Evolutionary conservation across 2,329 filamentous ascomycete genomes (phyloP), one percentile per base, ranked within the genome.

Genomic region (Pseudogymnoascus sp.): DNA sequence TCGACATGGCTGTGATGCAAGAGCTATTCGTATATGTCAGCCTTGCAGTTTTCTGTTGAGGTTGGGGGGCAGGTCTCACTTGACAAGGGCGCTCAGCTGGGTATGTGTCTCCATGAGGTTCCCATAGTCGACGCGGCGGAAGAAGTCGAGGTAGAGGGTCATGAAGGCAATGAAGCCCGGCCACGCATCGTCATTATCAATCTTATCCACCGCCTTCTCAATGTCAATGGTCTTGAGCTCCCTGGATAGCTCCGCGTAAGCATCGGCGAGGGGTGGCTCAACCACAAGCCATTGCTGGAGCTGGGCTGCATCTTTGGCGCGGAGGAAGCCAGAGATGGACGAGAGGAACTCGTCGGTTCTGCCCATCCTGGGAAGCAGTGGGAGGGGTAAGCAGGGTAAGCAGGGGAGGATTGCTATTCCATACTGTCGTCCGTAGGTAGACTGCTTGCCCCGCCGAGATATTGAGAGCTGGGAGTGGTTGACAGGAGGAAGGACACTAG

Each of bases 1-100:
- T 88, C 5, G 86, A 85, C 59, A 97, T 84, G 0, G 93, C 92
- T 18, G 89, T 89, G 26, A 91, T 89, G 69, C 89, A 95, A 69
- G 92, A 88, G 71, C 91, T 93, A 65, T 18, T 7, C 23, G 26
- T 34, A 5, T 45, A 23, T n/a, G 61, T 64, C 14, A 51, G 31
- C 34, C 2, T 37, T 26, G 5, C 4, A 7, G 12, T 51, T 16
- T 11, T 21, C 68, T 63, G 68, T 59, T 60, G 62, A 8, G 16
- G 31, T 36, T 21, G 45, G 16, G 36, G 16, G 29, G 14, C 18
- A 62, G 12, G 39, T 78, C 87, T 71, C 79, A 93, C 89, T 89
- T 89, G 60, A 93, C 82, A 29, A 96, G 77, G 0, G 83, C 83
- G 67, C 86, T 90, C 63, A 96, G 81, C 70, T 88, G 76, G 64